Conservation (phyloP, 2,329 filamentous ascomycete species). For the Botryotinia convoluta region DNA sequence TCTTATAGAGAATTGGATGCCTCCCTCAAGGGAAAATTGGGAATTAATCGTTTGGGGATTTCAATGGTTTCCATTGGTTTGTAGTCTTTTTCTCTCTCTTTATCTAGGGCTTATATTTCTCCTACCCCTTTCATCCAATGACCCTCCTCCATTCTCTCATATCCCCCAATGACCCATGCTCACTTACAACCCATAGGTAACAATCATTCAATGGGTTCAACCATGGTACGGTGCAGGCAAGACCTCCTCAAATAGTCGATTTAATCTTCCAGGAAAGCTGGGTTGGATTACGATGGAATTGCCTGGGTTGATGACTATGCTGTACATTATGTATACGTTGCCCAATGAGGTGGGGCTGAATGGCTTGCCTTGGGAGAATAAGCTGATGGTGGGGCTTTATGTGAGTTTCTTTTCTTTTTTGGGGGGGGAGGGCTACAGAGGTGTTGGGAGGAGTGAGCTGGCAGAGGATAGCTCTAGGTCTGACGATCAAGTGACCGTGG, state of each 20-base stretch:
- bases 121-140: neutral
- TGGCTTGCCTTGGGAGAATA: slow-evolving; percentile 73
- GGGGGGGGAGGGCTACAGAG: neutral
- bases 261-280: slow-evolving; percentile 86
- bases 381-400: slow-evolving; percentile 68
- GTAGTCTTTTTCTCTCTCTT: slow-evolving; percentile 26
- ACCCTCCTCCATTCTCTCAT: neutral
- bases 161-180: neutral
- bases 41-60: slow-evolving; percentile 52
- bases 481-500: neutral
- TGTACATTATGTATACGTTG: slow-evolving; percentile 75
- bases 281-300: slow-evolving; percentile 89
- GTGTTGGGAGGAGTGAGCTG: neutral
- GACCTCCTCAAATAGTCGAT: slow-evolving; percentile 68
- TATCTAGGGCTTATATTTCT: neutral
- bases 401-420: slow-evolving; percentile 36
- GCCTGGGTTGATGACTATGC: slow-evolving; percentile 70
- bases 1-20: slow-evolving; percentile 42
- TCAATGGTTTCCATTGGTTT: slow-evolving; percentile 49
- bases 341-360: slow-evolving; percentile 55
- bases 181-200: slow-evolving; percentile 52
- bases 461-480: neutral
- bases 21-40: slow-evolving; percentile 59
- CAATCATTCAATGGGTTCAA: slow-evolving; percentile 68
- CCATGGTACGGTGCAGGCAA: slow-evolving; percentile 91